Evolutionary conservation across 768 basidiomycete genomes (phyloP), one percentile per base, ranked within the genome.

Genomic region (Amyloporia xantha): DNA sequence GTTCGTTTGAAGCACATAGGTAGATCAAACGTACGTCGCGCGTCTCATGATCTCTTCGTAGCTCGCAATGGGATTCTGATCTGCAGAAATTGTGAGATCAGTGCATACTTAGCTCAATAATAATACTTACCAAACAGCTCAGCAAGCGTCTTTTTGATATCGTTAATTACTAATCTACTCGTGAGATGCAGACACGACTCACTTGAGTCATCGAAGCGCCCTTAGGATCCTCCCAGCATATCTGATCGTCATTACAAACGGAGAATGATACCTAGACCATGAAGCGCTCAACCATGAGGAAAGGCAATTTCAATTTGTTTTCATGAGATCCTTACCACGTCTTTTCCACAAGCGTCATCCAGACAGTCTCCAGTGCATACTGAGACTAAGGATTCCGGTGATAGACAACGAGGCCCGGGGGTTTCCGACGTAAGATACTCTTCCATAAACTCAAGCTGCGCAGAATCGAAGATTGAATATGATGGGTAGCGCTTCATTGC

Each of bases 181-280:
- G 20, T 15, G 40, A 20, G 17, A 20, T 6, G 13, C 5, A 10
- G 19, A 3, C 5, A 20, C 11, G 26, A 24, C 42, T 30, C 17
- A 54, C 51, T 20, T 27, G 42, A 10, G 58, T 58, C 50, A 59
- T 44, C 36, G 58, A 56, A 21, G 39, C 39, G 30, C 30, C 30
- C 12, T 43, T 48, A 17, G 54, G 54, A 19, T 41, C 19, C 33
- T 61, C 62, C 54, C 54, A 61, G 7, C 53, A 41, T 19, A 36
- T 49, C 42, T 61, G 59, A 24, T 48, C 33, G 28, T 63, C 62
- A 35, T 55, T 48, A 30, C 59, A 61, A 0, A 56, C 54, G 1
- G 59, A 55, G 4, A 61, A n/a, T 20, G 40, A 33, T 33, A 33
- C 15, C 30, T 33, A 15, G 15, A 33, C 30, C 15, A 15, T 15